Percentiles rank a stretch among this genome's conserved stretches.
phyloP scores from a whole-genome alignment of 2,329 filamentous ascomycete genomes.

The Xylaria multiplex region DNA sequence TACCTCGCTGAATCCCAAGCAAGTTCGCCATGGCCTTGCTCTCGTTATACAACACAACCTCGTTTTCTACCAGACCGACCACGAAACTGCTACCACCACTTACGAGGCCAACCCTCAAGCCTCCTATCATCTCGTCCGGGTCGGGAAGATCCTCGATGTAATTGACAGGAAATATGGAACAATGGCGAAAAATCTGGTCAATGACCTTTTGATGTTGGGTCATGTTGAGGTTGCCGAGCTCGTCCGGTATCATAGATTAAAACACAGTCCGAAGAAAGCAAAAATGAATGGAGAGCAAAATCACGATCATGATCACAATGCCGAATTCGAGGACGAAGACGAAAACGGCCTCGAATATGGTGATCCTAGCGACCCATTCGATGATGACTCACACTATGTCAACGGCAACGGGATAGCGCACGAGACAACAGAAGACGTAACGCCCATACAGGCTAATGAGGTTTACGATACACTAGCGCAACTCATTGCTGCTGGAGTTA shows the following conservation, averaged over 20 bases:
- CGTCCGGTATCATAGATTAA: conserved; percentile 66
- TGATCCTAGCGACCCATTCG: conserved; percentile 52
- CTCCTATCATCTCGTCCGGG: conserved; percentile 83
- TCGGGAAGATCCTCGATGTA: conserved; percentile 81
- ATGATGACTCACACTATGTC: conserved; percentile 37
- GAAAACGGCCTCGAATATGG: conserved; percentile 47
- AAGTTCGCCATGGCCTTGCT: conserved; percentile 82
- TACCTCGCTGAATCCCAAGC: conserved; percentile 76
- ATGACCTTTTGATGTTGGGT: conserved; percentile 79
- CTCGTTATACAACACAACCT: conserved; percentile 91
- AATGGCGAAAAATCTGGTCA: conserved; percentile 78
- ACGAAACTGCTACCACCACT: conserved; percentile 70
- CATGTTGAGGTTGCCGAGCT: conserved; percentile 79
- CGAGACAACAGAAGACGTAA: conserved; percentile 28
- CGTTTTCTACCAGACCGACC: conserved; percentile 75
- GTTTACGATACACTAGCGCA: conserved; percentile 62
- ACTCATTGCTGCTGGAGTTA: conserved; percentile 71
- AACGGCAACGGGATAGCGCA: conserved; percentile 53
- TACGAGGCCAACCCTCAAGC: conserved; percentile 86
- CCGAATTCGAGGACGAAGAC: conserved; percentile 37
- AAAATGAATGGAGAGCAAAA: conserved; percentile 24
- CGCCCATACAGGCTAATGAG: conserved; percentile 50
- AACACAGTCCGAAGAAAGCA: conserved; percentile 46
- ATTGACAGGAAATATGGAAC: conserved; percentile 78
- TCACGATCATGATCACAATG: conserved; percentile 8